Conservation (phyloP, 805 yeast genomes). For the Saccharomyces eubayanus region DNA sequence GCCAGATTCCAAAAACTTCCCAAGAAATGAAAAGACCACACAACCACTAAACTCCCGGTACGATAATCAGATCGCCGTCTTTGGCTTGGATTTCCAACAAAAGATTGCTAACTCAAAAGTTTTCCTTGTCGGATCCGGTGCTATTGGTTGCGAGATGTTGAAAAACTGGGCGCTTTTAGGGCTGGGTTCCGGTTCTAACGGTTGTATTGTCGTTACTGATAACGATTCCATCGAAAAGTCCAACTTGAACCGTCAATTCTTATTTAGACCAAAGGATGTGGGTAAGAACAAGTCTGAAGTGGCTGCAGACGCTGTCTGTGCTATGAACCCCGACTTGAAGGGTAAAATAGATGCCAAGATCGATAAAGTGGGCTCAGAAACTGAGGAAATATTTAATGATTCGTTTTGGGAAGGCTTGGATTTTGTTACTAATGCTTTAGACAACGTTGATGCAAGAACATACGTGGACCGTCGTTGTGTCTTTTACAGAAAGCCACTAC, state of each 20-base stretch:
- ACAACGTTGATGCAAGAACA: conserved; percentile 95
- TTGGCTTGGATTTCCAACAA: conserved; percentile 72
- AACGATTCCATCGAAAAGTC: conserved; percentile 93
- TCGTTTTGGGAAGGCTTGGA: conserved; percentile 78
- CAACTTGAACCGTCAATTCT: conserved; percentile 90
- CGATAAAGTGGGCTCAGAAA: conserved; percentile 90
- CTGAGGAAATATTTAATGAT: conserved; percentile 80
- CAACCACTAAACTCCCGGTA: conserved; percentile 75
- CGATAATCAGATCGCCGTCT: conserved; percentile 92
- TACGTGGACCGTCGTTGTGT: conserved; percentile 97
- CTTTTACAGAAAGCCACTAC: conserved; percentile 78
- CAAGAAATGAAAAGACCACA: conserved; percentile 64
- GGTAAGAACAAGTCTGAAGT: conserved; percentile 85
- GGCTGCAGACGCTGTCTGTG: conserved; percentile 75
- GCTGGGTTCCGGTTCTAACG: conserved; percentile 83
- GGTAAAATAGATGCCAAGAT: conserved; percentile 69
- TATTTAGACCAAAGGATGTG: conserved; percentile 90
- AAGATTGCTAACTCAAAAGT: conserved; percentile 67
- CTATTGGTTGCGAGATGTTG: conserved; percentile 97
- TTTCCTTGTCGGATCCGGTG: conserved; percentile 94
- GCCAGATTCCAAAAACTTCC: conserved; percentile 50
- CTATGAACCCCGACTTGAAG: conserved; percentile 74
- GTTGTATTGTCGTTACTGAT: conserved; percentile 80
- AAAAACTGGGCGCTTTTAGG: conserved; percentile 98
- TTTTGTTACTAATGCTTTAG: conserved; percentile 92